Percentiles rank a stretch among this genome's conserved stretches.
phyloP scores from a whole-genome alignment of 306 rosid genomes.

The Cucurbita argyrosperma region DNA sequence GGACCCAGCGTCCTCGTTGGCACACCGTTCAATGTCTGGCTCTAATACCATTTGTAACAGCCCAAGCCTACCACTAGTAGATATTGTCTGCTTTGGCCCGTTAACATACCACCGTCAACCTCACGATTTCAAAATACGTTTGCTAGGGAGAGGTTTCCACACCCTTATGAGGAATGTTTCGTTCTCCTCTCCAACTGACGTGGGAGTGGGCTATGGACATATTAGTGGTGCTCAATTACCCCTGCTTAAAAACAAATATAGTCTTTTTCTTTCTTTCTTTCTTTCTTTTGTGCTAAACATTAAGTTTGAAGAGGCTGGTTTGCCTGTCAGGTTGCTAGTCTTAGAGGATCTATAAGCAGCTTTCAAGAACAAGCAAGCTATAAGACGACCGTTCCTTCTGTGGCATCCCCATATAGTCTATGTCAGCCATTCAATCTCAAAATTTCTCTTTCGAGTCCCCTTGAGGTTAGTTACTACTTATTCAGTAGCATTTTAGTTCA shows the following conservation, averaged over 20 bases:
- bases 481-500: neutral
- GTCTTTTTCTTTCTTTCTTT: neutral
- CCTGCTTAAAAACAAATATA: neutral
- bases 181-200: no score
- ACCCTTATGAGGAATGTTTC: no score
- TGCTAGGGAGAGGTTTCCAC: no score
- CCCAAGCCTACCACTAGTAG: no score
- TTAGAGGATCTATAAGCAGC: slow-evolving; percentile 90
- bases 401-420: slow-evolving; percentile 45
- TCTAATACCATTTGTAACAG: no score
- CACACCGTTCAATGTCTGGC: no score
- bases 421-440: slow-evolving; percentile 66
- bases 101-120: no score
- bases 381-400: slow-evolving; percentile 64
- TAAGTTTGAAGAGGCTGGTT: neutral
- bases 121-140: no score
- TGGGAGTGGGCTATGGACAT: neutral
- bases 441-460: slow-evolving; percentile 53
- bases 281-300: neutral
- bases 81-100: no score
- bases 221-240: neutral
- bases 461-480: slow-evolving; percentile 31
- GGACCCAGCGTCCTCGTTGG: no score
- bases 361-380: slow-evolving; percentile 98
- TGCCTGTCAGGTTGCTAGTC: slow-evolving; percentile 72